Evolutionary conservation across 2,329 filamentous ascomycete species (phyloP), one percentile per base, ranked within the genome.

Genomic region (Sclerotinia subarctica): DNA sequence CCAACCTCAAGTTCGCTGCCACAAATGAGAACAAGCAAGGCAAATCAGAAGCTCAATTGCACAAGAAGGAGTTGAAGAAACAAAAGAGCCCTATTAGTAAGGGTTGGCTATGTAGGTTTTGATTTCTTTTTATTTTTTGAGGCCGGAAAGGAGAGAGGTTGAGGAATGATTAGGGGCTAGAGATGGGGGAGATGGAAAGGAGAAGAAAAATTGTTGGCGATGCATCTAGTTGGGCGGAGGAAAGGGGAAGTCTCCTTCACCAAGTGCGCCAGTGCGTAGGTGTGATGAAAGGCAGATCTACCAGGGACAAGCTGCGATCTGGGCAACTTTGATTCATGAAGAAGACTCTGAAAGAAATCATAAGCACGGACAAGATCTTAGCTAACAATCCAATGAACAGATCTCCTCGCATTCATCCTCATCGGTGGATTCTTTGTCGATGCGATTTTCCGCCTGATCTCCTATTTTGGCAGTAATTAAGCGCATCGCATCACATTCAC

Each of bases 1-100:
- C 90, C 71, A 95, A 95, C 82, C 86, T 86, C 77, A 90, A 90
- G 80, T 96, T 92, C 80, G 88, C 85, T 73, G 89, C 90, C 78
- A 84, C 86, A 66, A 88, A 94, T 78, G 88, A 90, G 77, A 82
- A 83, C 69, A 90, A 89, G 77, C 90, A 90, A 79, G 92, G 92
- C 80, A 93, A 92, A 82, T 84, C 88, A n/a, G 84, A 87, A 68
- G 81, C 81, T 32, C 84, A 88, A 71, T 78, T 89, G 74, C 89
- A 89, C 84, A 86, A 88, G 82, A 82, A 85, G 75, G 74, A 79
- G 69, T 71, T 78, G 68, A 74, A 75, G 67, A 78, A 77, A 66
- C 58, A 62, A 21, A 78, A 77, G 73, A 84, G 86, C 68, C 84
- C 87, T 72, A 85, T 90, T 76, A 88, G 87, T 42, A 82, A 84